Evolutionary conservation across 305 asterid species (phyloP), one percentile per base, ranked within the genome.

Genomic region (Fraxinus platypoda): DNA sequence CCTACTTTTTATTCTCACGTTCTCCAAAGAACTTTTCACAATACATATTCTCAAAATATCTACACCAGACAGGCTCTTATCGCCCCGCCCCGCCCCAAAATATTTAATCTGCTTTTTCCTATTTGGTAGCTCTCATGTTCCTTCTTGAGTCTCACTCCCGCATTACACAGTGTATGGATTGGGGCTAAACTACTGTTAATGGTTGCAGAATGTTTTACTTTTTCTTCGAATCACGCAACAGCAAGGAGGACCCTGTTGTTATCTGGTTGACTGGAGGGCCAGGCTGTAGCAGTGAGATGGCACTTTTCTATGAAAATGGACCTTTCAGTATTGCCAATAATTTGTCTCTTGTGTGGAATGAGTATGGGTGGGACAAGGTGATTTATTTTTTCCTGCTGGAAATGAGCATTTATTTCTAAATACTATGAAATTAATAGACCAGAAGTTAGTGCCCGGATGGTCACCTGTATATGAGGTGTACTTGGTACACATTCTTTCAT

Each of bases 241-340:
- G 94, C 92, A 83, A 87, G 78, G 85, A 84, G 19, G 97, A 91
- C 79, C 99, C 98, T 83, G 97, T 94, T 85, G 98, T 94, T 81
- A 96, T 94, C 89, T 96, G 99, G 99, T 87, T 96, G 90, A 94
- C 98, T 80, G 98, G 99, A 79, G 99, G 98, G 33, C 99, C 98
- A 71, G 98, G 99, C 62, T 96, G 99, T 90, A 91, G 98, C 89
- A 94, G 99, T 84, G 99, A 96, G 88, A 87, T 94, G 93, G 98
- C 99, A 46, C 97, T 94, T 78, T 94, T 96, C 91, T 96, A 93
- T 80, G 99, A 96, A 88, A 96, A 96, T 88, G 98, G 98, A 26
- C 99, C 99, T 79, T 96, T 91, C 88, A 75, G 83, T 30, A 88
- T 93, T 83, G 89, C 97, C 31, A 83, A 91, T 73, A 90, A 96